These are phyloP conservation scores for Scheffersomyces segobiensis DNA, from an alignment of 1,139 yeast species.

Conservation along the genomic window DNA sequence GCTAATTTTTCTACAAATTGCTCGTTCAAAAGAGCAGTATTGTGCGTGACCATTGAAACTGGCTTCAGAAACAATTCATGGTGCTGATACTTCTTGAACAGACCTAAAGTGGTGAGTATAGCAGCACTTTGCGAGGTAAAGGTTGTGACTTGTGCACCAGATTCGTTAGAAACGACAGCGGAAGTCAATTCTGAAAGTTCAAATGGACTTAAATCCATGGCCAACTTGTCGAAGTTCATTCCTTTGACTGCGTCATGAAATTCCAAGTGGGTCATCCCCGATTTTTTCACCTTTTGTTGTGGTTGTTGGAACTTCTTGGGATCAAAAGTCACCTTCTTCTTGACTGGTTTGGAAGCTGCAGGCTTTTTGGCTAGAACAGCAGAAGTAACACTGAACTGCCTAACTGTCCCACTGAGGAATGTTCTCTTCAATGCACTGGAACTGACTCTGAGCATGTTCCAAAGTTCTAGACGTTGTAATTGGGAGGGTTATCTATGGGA, in stretches of 20 bases:
- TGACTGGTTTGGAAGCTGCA: neutral
- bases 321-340: slow-evolving; percentile 12
- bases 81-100: slow-evolving; percentile 64
- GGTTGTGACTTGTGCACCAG: slow-evolving; percentile 21
- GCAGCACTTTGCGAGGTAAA: slow-evolving; percentile 22
- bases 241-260: slow-evolving; percentile 43
- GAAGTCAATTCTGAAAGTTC: slow-evolving; percentile 17
- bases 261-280: slow-evolving; percentile 45
- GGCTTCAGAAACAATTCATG: slow-evolving; percentile 63
- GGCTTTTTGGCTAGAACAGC: neutral
- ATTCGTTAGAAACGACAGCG: slow-evolving; percentile 8
- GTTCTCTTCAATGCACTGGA: neutral
- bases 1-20: slow-evolving; percentile 27
- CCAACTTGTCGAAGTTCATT: slow-evolving; percentile 36
- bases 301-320: slow-evolving; percentile 3
- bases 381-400: neutral
- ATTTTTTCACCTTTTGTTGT: slow-evolving; percentile 30
- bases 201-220: slow-evolving; percentile 20
- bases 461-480: neutral
- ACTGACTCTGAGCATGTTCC: neutral
- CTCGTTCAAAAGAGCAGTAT: slow-evolving; percentile 27
- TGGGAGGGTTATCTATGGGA: neutral
- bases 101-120: slow-evolving; percentile 43
- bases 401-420: neutral
- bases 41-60: slow-evolving; percentile 48